Evolutionary conservation across 2,329 filamentous ascomycete genomes (phyloP), one percentile per base, ranked within the genome.

Genomic region (Fusarium secorum): DNA sequence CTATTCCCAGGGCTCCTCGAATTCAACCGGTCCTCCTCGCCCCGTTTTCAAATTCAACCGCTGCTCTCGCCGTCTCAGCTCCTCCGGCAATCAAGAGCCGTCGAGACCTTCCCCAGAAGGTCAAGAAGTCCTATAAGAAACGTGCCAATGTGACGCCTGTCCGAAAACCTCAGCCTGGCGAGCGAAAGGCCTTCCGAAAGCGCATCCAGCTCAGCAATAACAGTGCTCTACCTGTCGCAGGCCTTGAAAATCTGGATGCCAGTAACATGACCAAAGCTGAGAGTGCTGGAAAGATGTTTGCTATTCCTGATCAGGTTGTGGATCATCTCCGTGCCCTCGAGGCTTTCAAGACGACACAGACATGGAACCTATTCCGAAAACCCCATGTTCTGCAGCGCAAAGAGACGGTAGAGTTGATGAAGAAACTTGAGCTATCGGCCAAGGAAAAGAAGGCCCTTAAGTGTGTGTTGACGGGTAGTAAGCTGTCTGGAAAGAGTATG

Each of bases 141-240:
- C 83, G 80, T 74, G 75, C 78, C 20, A 80, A 80, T 60, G 76
- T 84, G 46, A 80, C 79, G 30, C 80, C 81, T 30, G 79, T 83
- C 60, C 88, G 87, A 80, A 85, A 89, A 72, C 91, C 92, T 24
- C 84, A 84, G 17, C 86, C 89, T 6, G 95, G 95, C 72, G 95
- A 98, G 85, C 90, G 95, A 73, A 97, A 94, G 83, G 93, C 93
- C 32, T 85, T 93, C 78, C 90, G 94, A 72, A 97, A 97, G 85
- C 90, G 93, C 74, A 93, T 99, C 76, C 90, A 97, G 65, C 89
- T 99, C 66, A 95, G 92, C 85, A 99, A 98, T 83, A 92, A 93
- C 81, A 98, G 97, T 82, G 96, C 96, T 53, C 84, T 98, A 39
- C 89, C 91, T 65, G 91, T 98, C 11, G 78, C 85, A 28, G 92